Base-by-base conservation (phyloP, 179 eudicot species). In the Corrigiola litoralis region DNA sequence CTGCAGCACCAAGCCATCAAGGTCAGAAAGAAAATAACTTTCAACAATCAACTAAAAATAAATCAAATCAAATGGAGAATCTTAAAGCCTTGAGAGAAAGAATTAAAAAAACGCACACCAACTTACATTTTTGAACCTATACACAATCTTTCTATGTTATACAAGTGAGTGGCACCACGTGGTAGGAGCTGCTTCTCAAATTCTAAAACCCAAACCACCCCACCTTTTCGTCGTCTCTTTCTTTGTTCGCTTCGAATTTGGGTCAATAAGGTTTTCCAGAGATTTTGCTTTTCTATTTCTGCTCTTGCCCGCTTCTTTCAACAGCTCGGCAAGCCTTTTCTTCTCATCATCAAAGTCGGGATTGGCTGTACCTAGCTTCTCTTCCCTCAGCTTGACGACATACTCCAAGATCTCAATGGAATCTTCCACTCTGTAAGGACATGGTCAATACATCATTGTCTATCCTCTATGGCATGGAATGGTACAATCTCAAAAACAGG, bases 371-470 rank as follows among this genome's bases (percentile, higher is more conserved):
- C 99, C 99, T 20, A 94, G 96, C 70, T 94, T 88, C 83, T 94
- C 99, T 80, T 90, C 99, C 67, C 99, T 84, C 79, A 94, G 74
- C 74, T 94, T 94, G 25, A 94, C 84, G 20, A 94, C 96, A 71
- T 88, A 86, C 69, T 94, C 99, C 87, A 90, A 73, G 52, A 94
- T 91, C 88, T 94, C 99, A 25, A 91, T 94, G 27, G 99, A 90
- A 82, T 94, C 99, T 63, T 94, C 99, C 37, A 94, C 79, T 73
- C 99, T 94, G 96, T 70, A 73, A 31, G 9, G 18, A 38, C 52
- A 41, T 41, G 44, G 44, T 27, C 70, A 65, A 28, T 11, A 51
- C 55, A 58, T 74, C 65, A 73, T 46, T 62, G 17, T 63, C 20
- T 10, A 62, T 62, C 21, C 34, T 9, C 56, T 25, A 23, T 59